These are phyloP conservation scores for Daldinia concentrica DNA, from an alignment of 495 filamentous ascomycete genomes.

Conservation along the genomic window DNA sequence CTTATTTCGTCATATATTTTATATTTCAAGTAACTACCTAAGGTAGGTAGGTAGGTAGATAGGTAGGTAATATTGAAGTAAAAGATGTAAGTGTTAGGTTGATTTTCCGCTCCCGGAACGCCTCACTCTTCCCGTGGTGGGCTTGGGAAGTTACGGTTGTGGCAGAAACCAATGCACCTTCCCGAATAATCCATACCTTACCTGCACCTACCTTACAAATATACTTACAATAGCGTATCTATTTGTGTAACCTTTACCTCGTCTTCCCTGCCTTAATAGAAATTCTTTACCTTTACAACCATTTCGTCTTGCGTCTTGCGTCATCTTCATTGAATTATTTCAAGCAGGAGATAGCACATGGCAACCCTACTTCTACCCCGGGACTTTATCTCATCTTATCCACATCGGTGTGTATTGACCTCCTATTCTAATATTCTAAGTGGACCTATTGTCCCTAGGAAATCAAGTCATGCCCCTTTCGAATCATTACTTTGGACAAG, in stretches of 20 bases:
- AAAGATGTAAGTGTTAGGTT: not conserved
- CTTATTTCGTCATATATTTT: not conserved
- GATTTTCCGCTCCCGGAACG: conserved; percentile 7
- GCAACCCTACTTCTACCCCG: conserved; percentile 5
- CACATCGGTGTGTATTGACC: not conserved
- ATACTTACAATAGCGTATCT: not conserved
- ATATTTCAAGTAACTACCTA: not conserved
- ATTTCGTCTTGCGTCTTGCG: conserved; percentile 23
- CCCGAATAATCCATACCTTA: conserved; percentile 19
- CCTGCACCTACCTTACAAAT: not conserved
- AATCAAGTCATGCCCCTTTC: not conserved
- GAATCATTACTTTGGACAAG: conserved; percentile 3
- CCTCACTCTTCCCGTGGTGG: not conserved
- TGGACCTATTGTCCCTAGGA: conserved; percentile 8
- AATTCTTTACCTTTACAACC: conserved; percentile 4
- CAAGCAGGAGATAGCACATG: conserved; percentile 10
- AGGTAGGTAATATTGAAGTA: too few relatives aligned
- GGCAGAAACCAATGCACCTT: conserved; percentile 28
- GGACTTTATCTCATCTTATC: not conserved
- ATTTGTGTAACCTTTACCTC: not conserved
- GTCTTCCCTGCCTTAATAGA: not conserved
- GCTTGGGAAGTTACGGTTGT: conserved; percentile 15
- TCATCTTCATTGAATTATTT: conserved; percentile 9
- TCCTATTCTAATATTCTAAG: conserved; percentile 13
- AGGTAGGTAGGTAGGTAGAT: too few relatives aligned